Conservation (phyloP, 768 basidiomycete genomes). For the Leccinellum albellum region DNA sequence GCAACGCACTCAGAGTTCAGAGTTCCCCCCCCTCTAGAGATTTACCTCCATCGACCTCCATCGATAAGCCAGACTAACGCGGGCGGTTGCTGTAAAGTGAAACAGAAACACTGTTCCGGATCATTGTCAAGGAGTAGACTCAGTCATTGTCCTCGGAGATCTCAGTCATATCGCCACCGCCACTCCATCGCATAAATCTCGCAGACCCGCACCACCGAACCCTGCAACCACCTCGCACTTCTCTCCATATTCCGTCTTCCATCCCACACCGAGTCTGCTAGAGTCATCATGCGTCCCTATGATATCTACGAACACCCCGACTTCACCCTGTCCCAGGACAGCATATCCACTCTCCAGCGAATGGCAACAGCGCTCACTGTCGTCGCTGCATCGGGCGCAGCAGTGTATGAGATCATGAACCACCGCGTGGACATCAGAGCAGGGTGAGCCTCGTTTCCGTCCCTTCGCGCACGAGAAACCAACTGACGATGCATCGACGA, state of each 20-base stretch:
- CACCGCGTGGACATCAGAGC: constrained; percentile 8
- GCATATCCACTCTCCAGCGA: constrained; percentile 20
- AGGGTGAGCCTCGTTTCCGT: constrained; percentile 13
- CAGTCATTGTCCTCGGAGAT: constrained; percentile 4
- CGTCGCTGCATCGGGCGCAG: constrained; percentile 32
- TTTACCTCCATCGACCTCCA: not conserved
- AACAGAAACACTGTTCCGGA: constrained; percentile 7
- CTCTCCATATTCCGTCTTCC: not conserved
- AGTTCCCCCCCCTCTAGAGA: too few species aligned
- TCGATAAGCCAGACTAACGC: not conserved
- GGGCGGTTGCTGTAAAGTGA: not conserved
- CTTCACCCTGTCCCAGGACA: constrained; percentile 26
- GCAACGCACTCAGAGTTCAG: not conserved
- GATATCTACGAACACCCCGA: constrained; percentile 34
- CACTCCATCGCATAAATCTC: constrained; percentile 5
- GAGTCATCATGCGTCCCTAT: constrained; percentile 29
- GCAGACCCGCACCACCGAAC: too few species aligned
- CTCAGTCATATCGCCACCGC: not conserved
- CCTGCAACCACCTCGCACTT: not conserved
- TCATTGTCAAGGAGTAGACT: not conserved
- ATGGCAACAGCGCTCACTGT: constrained; percentile 27
- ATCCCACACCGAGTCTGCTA: not conserved
- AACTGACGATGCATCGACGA: not conserved
- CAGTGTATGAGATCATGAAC: constrained; percentile 27
- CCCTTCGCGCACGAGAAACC: not conserved